A percentile compares a stretch with the other conserved stretches of the same genome.
Conservation (phyloP, 2,329 filamentous ascomycete genomes). For the Hymenoscyphus fraxineus region DNA sequence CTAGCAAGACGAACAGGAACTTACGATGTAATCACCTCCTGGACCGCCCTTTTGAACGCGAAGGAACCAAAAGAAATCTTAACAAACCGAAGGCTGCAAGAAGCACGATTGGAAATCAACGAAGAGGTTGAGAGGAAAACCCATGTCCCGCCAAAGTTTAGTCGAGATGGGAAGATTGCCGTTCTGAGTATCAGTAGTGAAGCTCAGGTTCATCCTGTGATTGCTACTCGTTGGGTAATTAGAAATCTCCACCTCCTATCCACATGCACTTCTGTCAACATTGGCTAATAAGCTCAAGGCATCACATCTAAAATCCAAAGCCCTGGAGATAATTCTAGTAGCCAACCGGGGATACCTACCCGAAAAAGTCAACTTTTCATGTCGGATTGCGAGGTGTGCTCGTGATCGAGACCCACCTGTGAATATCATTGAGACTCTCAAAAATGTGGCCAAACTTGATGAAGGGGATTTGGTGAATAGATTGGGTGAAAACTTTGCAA, state of each 20-base stretch:
- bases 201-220: slow-evolving; percentile 63
- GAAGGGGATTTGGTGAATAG: slow-evolving; percentile 35
- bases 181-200: slow-evolving; percentile 57
- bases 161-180: slow-evolving; percentile 57
- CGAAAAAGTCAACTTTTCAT: slow-evolving; percentile 64
- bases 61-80: slow-evolving; percentile 49
- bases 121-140: slow-evolving; percentile 59
- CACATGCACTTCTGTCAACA: no score
- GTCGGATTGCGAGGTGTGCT: slow-evolving; percentile 56
- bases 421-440: slow-evolving; percentile 59
- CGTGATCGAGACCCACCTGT: slow-evolving; percentile 51
- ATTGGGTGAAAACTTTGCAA: slow-evolving; percentile 60
- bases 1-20: slow-evolving; percentile 53
- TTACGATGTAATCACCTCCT: slow-evolving; percentile 58
- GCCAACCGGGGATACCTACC: slow-evolving; percentile 64
- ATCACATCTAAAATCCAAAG: slow-evolving; percentile 53
- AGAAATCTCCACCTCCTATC: no score
- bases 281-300: slow-evolving; percentile 35
- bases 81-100: slow-evolving; percentile 45
- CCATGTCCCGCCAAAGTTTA: slow-evolving; percentile 61
- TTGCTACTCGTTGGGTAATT: slow-evolving; percentile 58
- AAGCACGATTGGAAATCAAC: slow-evolving; percentile 56
- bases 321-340: slow-evolving; percentile 60
- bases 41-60: slow-evolving; percentile 53
- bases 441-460: slow-evolving; percentile 45